Base-by-base conservation (phyloP, 805 yeast genomes). In the Teunomyces funiuensis region DNA sequence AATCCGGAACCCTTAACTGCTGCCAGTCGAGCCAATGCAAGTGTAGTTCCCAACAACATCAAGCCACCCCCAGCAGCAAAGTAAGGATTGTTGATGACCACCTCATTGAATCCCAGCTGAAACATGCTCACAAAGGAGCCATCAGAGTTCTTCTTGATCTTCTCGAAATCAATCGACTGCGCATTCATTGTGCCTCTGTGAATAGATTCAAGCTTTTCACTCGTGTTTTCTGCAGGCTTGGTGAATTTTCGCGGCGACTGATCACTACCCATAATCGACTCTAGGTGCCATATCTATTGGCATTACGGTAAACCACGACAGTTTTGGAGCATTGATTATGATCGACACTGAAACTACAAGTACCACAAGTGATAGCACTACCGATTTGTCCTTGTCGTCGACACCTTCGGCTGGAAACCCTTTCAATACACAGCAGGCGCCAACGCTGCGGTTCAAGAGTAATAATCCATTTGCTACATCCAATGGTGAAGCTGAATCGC, bases 61-160 rank as follows among this genome's bases (percentile, higher is more conserved):
- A 93, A 70, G 0, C 99, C 99, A 53, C 97, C 97, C 55, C 99
- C 99, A 0, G 98, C 99, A 1, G 97, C 93, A 69, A 93, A 91
- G 61, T 88, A 89, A n/a, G 97, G 98, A 59, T 91, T 91, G 28
- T 78, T 75, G 16, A 73, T 73, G 44, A 85, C 69, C 2, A 80
- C 76, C 41, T 79, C 80, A 30, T 75, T 63, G 53, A 80, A 64
- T 4, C 82, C 63, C 43, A 52, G 58, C 25, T 50, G 43, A 8
- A 65, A 57, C 60, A 65, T 57, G 7, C 71, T 70, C 28, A 49
- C 23, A 16, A 61, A 30, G 2, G 70, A 42, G 19, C 77, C 77
- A 46, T 69, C 77, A 6, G 69, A 63, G 33, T 51, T 52, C 15
- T 49, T 48, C 34, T 50, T 51, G 52, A 71, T 65, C 46, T 65